Base-by-base conservation (phyloP, 140 eudicot species). In the Cichorium intybus region DNA sequence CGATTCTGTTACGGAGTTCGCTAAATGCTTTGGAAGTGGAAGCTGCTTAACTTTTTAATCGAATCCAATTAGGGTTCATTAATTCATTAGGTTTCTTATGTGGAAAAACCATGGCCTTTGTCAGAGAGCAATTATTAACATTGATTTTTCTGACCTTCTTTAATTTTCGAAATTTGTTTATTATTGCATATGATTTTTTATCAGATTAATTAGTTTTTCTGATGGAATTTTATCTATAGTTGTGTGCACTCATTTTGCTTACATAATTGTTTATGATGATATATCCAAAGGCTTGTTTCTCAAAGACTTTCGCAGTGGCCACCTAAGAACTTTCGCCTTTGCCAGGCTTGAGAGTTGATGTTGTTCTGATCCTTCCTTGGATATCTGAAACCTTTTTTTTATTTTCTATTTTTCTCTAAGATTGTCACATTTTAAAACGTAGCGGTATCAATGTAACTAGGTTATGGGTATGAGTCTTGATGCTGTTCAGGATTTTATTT, bases 121-220 rank as follows among this genome's bases (percentile, higher is more conserved):
- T 41, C 95, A 80, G 89, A 86, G 95, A 86, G 89, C 87, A 33
- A 39, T 26, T 7, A n/a, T n/a, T n/a, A n/a, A n/a, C n/a, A n/a
- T n/a, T n/a, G n/a, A n/a, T n/a, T n/a, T n/a, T n/a, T n/a, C n/a
- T n/a, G n/a, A n/a, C n/a, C n/a, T n/a, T n/a, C n/a, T n/a, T n/a
- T n/a, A n/a, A n/a, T n/a, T n/a, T n/a, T n/a, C n/a, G n/a, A n/a
- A n/a, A n/a, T n/a, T n/a, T n/a, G n/a, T 0, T 23, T 53, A n/a
- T 9, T 15, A 7, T 0, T 47, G n/a, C n/a, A n/a, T n/a, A n/a
- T n/a, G n/a, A n/a, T n/a, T n/a, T n/a, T n/a, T n/a, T n/a, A n/a
- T n/a, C n/a, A n/a, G 8, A 20, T 18, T 6, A 6, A 10, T 41
- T n/a, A 1, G 4, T 49, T 6, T n/a, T 27, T 4, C 6, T 4